Base-by-base conservation (phyloP, 2,329 filamentous ascomycete species). In the Akanthomyces lecanii region DNA sequence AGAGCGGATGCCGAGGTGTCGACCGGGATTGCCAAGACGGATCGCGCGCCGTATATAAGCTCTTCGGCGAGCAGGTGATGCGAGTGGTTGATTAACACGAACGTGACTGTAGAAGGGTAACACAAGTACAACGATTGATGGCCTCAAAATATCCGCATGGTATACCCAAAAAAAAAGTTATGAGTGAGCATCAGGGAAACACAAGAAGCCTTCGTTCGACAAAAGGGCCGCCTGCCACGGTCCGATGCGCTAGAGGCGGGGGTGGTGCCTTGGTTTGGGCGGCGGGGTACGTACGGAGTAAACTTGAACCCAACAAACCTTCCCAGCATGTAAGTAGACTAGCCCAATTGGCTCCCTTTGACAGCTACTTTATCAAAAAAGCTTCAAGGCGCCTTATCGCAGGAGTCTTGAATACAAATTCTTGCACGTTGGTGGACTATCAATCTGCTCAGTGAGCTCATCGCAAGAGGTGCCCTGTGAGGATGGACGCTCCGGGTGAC, bases 221-320 rank as follows among this genome's bases (percentile, higher is more conserved):
- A 47, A 25, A 47, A 7, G 21, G 11, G 8, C 21, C 21, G 28
- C 18, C 14, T n/a, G 44, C 44, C 11, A 21, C 30, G 28, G 54
- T 47, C 55, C n/a, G 42, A 50, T 5, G 30, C 55, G 44, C 44
- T 50, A 50, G 28, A 58, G 55, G 55, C 42, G 55, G 55, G 55
- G 55, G 16, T 23, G 55, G 16, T 23, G 50, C 47, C 30, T 36
- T 36, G 33, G n/a, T 6, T 21, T 47, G n/a, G 25, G 25, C 40
- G 40, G 40, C 40, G 53, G 53, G 53, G 53, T 56, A 44, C 28
- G 28, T 11, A 36, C 33, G 33, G 33, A 36, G 33, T 36, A 36
- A 36, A 23, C n/a, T 10, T 23, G 36, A 28, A 54, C 21, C 18
- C 28, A 18, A 10, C 18, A 33, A 21, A n/a, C 48, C n/a, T 14